Conservation (phyloP, 2,329 filamentous ascomycete species). For the Colletotrichum sublineola region DNA sequence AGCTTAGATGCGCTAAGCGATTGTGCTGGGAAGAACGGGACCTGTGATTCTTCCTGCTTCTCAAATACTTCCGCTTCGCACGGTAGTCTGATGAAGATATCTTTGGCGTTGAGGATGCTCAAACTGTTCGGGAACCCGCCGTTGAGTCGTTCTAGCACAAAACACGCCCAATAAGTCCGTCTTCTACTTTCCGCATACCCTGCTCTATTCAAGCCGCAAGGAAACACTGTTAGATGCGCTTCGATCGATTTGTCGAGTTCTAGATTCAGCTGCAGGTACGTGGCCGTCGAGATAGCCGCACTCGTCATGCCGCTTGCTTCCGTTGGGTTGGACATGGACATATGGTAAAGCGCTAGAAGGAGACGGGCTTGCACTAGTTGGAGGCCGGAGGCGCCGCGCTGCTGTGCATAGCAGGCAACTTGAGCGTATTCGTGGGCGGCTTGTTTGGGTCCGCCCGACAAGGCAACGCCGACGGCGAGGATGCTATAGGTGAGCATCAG, state of each 20-base stretch:
- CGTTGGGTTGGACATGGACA: slow-evolving; percentile 69
- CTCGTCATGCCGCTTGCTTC: slow-evolving; percentile 75
- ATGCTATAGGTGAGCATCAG: slow-evolving; percentile 62
- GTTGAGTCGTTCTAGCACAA: slow-evolving; percentile 77
- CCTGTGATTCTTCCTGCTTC: slow-evolving; percentile 66
- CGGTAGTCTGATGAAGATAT: slow-evolving; percentile 77
- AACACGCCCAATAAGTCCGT: slow-evolving; percentile 80
- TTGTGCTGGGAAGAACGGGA: slow-evolving; percentile 72
- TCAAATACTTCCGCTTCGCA: slow-evolving; percentile 73
- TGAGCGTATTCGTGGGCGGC: slow-evolving; percentile 58
- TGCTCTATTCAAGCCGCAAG: slow-evolving; percentile 69
- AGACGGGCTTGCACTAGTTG: slow-evolving; percentile 77
- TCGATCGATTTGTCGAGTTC: slow-evolving; percentile 67
- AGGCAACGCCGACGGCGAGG: slow-evolving; percentile 55
- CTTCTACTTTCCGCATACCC: slow-evolving; percentile 76
- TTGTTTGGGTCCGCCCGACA: slow-evolving; percentile 54
- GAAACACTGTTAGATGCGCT: slow-evolving; percentile 55
- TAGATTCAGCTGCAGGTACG: slow-evolving; percentile 72
- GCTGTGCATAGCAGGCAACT: slow-evolving; percentile 69
- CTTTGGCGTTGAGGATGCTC: slow-evolving; percentile 71
- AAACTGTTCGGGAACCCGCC: slow-evolving; percentile 67
- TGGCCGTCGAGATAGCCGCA: slow-evolving; percentile 70
- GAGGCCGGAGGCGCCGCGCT: slow-evolving; percentile 54
- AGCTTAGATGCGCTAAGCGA: slow-evolving; percentile 44
- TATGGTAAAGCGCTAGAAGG: slow-evolving; percentile 76